Conservation (phyloP, 768 basidiomycete species). For the Royoungia palumana region DNA sequence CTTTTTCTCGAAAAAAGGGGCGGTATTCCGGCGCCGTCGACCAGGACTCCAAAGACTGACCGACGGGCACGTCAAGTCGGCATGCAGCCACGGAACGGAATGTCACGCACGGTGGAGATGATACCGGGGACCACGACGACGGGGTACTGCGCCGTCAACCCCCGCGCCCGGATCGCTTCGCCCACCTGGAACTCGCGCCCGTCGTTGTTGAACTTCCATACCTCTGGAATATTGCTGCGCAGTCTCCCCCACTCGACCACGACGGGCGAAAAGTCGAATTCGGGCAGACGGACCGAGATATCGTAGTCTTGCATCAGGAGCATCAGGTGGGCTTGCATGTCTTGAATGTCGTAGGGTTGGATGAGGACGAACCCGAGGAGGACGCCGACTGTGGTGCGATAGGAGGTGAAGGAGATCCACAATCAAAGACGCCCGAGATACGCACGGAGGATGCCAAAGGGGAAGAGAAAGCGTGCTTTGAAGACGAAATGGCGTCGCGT, state of each 20-base stretch:
- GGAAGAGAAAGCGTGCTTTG: constrained; percentile 58
- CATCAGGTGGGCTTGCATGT: constrained; percentile 64
- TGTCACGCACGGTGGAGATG: constrained; percentile 72
- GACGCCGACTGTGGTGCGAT: constrained; percentile 52
- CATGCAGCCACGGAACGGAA: background rate
- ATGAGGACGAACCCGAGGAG: constrained; percentile 62
- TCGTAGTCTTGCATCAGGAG: constrained; percentile 71
- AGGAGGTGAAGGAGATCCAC: no score
- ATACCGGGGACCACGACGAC: constrained; percentile 88
- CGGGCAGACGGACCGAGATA: constrained; percentile 58
- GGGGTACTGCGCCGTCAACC: constrained; percentile 68
- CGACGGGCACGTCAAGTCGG: background rate
- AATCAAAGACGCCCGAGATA: constrained; percentile 9
- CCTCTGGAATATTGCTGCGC: constrained; percentile 66
- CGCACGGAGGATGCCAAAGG: constrained; percentile 62
- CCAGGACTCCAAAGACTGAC: constrained; percentile 87
- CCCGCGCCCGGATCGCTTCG: constrained; percentile 59
- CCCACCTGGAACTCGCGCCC: constrained; percentile 81
- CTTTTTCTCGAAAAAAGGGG: constrained; percentile 87
- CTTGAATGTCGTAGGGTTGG: constrained; percentile 62
- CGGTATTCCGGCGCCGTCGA: constrained; percentile 82
- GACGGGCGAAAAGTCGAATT: constrained; percentile 62
- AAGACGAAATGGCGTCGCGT: constrained; percentile 18
- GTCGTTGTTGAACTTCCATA: constrained; percentile 79
- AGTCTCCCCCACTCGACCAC: constrained; percentile 71